phyloP scores from a whole-genome alignment of 2,329 filamentous ascomycete species.

The Lachnellula arida region DNA sequence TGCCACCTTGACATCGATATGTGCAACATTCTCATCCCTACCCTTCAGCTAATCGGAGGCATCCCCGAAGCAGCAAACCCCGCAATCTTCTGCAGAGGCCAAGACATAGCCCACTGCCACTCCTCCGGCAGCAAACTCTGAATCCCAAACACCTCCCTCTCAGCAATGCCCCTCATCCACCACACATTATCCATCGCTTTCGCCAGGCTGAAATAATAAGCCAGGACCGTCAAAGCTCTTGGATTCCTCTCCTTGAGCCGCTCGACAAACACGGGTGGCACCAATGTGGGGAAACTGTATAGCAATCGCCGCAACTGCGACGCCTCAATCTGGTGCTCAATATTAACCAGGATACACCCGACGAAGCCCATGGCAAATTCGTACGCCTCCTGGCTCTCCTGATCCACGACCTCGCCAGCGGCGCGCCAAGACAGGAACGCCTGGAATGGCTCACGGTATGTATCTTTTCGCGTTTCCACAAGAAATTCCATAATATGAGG shows the following conservation, averaged over 20 bases:
- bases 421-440: neutral
- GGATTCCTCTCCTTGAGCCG: constrained; percentile 5
- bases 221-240: constrained; percentile 13
- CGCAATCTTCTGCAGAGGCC: constrained; percentile 7
- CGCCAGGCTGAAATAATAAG: constrained; percentile 31
- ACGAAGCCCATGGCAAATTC: constrained; percentile 8
- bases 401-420: constrained; percentile 1
- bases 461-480: neutral
- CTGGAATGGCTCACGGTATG: neutral
- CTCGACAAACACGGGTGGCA: constrained; percentile 5
- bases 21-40: too few relatives aligned
- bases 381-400: constrained; percentile 8
- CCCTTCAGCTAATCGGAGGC: neutral
- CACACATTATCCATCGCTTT: constrained; percentile 30
- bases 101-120: constrained; percentile 14
- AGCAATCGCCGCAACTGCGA: constrained; percentile 1
- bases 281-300: constrained; percentile 4
- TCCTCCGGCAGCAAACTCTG: constrained; percentile 6
- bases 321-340: neutral
- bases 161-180: constrained; percentile 30
- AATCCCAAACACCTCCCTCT: constrained; percentile 12
- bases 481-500: neutral
- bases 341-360: constrained; percentile 5
- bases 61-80: neutral
- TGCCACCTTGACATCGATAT: too few relatives aligned